Percentiles rank a stretch among this genome's conserved stretches.
Evolutionary conservation across 345 rosid species (phyloP).

Genomic region (Hibiscus mutabilis): DNA sequence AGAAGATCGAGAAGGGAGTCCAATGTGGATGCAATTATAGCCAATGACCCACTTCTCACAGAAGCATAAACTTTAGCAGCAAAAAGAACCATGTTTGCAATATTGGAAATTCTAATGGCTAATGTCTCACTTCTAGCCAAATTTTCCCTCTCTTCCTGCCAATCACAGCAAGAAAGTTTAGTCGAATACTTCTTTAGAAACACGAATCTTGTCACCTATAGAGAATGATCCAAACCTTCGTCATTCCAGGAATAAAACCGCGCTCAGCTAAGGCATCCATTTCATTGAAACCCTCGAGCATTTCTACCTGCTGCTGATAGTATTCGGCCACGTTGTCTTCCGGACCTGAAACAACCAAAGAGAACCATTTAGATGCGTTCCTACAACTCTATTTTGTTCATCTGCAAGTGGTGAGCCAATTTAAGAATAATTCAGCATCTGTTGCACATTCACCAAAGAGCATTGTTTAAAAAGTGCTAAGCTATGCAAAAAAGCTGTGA

Average conservation of each 20-base stretch:
- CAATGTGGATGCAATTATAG: slow-evolving; percentile 89
- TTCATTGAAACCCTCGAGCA: slow-evolving; percentile 92
- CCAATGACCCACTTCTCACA: slow-evolving; percentile 78
- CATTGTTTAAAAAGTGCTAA: neutral
- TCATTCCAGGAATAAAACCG: slow-evolving; percentile 84
- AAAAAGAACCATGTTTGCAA: slow-evolving; percentile 92
- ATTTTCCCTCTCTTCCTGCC: slow-evolving; percentile 77
- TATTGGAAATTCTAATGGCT: slow-evolving; percentile 83
- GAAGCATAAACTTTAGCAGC: slow-evolving; percentile 94
- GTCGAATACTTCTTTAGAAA: slow-evolving; percentile 5
- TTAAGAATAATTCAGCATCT: neutral
- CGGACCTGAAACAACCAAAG: slow-evolving; percentile 47
- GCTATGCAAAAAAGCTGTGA: neutral
- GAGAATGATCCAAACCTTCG: slow-evolving; percentile 45
- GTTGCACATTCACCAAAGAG: neutral
- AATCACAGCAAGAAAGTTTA: slow-evolving; percentile 13
- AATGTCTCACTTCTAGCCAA: slow-evolving; percentile 83
- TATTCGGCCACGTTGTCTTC: slow-evolving; percentile 91
- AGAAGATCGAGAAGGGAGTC: slow-evolving; percentile 98
- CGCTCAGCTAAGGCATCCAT: slow-evolving; percentile 95
- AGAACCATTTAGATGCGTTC: slow-evolving; percentile 4
- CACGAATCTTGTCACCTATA: neutral
- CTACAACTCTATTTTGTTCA: neutral
- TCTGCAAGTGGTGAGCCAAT: neutral
- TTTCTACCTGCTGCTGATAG: slow-evolving; percentile 94